Percentiles rank a stretch among this genome's conserved stretches.
These are phyloP conservation scores for Diversispora epigaea DNA, from an alignment of 192 early-diverging fungal species.

Conservation along the genomic window DNA sequence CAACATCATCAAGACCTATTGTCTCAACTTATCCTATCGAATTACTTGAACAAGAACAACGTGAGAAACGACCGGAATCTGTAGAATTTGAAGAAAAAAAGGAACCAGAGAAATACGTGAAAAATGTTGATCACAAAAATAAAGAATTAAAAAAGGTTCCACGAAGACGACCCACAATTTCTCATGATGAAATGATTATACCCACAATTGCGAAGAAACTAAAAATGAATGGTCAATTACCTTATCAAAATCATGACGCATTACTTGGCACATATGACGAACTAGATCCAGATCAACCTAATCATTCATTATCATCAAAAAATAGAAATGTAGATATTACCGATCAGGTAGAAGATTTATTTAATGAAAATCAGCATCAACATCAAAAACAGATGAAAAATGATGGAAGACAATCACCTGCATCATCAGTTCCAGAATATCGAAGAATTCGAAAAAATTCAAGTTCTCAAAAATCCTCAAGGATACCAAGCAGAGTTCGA, in stretches of 20 bases:
- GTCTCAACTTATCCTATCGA: neutral
- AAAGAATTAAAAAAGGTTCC: neutral
- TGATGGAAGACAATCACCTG: neutral
- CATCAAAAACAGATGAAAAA: neutral
- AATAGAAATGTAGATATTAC: constrained; percentile 14
- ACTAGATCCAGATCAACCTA: neutral
- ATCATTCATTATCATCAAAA: neutral
- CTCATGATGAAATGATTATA: constrained; percentile 29
- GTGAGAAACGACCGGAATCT: neutral
- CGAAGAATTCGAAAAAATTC: neutral
- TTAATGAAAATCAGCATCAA: neutral
- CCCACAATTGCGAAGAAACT: constrained; percentile 28
- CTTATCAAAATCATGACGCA: constrained; percentile 10
- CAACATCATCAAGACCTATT: neutral
- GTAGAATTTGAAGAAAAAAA: neutral
- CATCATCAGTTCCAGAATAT: neutral
- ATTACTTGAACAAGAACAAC: neutral
- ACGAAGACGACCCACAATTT: constrained; percentile 5
- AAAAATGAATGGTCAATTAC: constrained; percentile 23
- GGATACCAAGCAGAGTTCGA: too few relatives aligned
- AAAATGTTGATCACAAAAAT: too few relatives aligned
- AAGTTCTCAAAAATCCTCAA: neutral
- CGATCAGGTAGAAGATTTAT: constrained; percentile 23
- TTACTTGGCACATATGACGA: neutral
- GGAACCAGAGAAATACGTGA: too few relatives aligned